phyloP scores from a whole-genome alignment of 2,329 filamentous ascomycete species.

The Curvularia eragrostidis region DNA sequence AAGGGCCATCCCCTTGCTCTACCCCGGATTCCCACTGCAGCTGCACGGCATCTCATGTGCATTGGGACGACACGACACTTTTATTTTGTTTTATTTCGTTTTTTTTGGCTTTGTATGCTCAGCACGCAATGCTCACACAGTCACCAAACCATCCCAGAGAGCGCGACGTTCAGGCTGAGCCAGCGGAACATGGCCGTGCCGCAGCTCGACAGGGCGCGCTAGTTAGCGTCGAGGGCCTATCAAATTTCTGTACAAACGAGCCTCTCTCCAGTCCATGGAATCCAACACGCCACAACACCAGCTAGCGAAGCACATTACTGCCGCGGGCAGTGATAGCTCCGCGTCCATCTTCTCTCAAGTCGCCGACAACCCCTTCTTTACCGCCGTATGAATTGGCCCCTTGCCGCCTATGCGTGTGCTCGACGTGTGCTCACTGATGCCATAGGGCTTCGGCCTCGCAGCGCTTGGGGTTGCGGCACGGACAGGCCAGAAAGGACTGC shows the following conservation, averaged over 20 bases:
- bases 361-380: slow-evolving; percentile 61
- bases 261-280: slow-evolving; percentile 38
- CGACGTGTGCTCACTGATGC: slow-evolving; percentile 41
- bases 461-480: slow-evolving; percentile 83
- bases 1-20: slow-evolving; percentile 13
- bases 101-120: neutral
- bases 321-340: slow-evolving; percentile 41
- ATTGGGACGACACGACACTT: neutral
- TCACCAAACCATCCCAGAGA: neutral
- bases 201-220: neutral
- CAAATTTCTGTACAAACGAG: slow-evolving; percentile 19
- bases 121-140: neutral
- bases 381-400: slow-evolving; percentile 55
- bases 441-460: slow-evolving; percentile 83
- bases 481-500: slow-evolving; percentile 77
- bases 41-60: slow-evolving; percentile 1
- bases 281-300: slow-evolving; percentile 47
- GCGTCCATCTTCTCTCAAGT: slow-evolving; percentile 55
- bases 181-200: neutral
- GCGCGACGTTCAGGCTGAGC: neutral
- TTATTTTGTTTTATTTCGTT: neutral
- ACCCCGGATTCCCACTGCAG: slow-evolving; percentile 21
- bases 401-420: slow-evolving; percentile 50
- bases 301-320: slow-evolving; percentile 48
- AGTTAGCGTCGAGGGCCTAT: slow-evolving; percentile 27